Conservation (phyloP, 257 asterid species). For the Solanum bukasovii region DNA sequence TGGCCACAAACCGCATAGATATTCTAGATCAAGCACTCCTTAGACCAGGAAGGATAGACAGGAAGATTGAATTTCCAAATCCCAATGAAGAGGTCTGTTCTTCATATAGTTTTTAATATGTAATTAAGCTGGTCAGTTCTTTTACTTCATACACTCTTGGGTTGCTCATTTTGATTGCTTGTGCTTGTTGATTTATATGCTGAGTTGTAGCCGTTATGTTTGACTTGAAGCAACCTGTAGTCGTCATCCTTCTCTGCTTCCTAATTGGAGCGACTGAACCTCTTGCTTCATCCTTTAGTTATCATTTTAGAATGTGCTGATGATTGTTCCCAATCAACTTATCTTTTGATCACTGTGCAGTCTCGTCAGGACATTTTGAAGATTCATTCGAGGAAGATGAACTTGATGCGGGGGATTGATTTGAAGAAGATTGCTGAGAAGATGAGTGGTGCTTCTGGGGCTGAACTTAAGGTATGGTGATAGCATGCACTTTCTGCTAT, state of each 20-base stretch:
- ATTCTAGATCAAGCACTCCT: conserved; percentile 91
- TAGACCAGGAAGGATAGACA: conserved; percentile 83
- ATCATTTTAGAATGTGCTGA: neutral
- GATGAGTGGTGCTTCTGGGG: conserved; percentile 90
- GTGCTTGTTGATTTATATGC: neutral
- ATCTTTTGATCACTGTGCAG: conserved; percentile 17
- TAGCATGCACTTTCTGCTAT: neutral
- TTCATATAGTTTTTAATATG: neutral
- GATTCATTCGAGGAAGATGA: conserved; percentile 90
- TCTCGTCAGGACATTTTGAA: conserved; percentile 78
- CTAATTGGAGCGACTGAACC: neutral
- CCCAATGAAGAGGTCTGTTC: conserved; percentile 68
- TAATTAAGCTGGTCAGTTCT: neutral
- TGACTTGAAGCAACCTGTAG: neutral
- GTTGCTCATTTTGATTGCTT: neutral
- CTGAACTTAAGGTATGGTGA: conserved; percentile 49
- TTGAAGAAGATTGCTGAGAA: conserved; percentile 84
- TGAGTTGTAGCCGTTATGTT: neutral
- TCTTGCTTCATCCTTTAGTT: neutral
- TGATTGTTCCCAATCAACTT: neutral
- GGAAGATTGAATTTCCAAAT: conserved; percentile 91
- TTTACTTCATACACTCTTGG: neutral
- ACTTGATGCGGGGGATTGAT: conserved; percentile 84
- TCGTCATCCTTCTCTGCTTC: neutral
- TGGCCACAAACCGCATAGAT: conserved; percentile 79